These are phyloP conservation scores for Exutisphaerella laricina DNA, from an alignment of 2,329 filamentous ascomycete genomes.

Conservation along the genomic window DNA sequence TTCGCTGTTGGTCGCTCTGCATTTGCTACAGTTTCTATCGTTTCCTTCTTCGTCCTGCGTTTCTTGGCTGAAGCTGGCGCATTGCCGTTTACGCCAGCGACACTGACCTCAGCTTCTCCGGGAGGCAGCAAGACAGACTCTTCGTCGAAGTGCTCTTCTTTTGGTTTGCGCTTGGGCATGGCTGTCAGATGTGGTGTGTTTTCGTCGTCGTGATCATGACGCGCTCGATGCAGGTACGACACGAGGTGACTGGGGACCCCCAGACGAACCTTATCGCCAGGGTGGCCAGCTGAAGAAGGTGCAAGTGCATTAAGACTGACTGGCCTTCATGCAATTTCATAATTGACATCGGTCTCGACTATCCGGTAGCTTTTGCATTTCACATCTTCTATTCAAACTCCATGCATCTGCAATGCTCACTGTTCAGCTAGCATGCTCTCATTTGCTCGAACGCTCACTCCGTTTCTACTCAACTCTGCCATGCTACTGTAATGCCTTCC, in stretches of 20 bases:
- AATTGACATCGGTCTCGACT: no score
- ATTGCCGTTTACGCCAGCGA: constrained; percentile 8
- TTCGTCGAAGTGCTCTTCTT: constrained; percentile 9
- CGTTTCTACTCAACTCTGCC: not conserved
- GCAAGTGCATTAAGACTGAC: no score
- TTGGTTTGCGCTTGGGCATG: constrained; percentile 28
- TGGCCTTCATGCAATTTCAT: no score
- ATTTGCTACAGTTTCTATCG: constrained; percentile 10
- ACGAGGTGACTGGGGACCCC: no score
- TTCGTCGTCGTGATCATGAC: no score
- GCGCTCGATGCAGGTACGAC: no score
- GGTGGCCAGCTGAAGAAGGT: no score
- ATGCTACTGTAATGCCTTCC: not conserved
- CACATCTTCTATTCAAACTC: not conserved
- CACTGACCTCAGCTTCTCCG: constrained; percentile 13
- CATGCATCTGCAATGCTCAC: not conserved
- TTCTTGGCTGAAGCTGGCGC: constrained; percentile 16
- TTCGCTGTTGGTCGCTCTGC: constrained; percentile 8
- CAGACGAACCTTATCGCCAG: no score
- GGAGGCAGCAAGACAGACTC: constrained; percentile 21
- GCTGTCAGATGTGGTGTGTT: no score
- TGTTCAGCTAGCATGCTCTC: not conserved
- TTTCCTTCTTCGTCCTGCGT: constrained; percentile 18
- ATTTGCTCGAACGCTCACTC: not conserved
- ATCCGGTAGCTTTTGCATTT: not conserved